Evolutionary conservation across 2,329 filamentous ascomycete species (phyloP).

Genomic region (Diplocarpon mali): DNA sequence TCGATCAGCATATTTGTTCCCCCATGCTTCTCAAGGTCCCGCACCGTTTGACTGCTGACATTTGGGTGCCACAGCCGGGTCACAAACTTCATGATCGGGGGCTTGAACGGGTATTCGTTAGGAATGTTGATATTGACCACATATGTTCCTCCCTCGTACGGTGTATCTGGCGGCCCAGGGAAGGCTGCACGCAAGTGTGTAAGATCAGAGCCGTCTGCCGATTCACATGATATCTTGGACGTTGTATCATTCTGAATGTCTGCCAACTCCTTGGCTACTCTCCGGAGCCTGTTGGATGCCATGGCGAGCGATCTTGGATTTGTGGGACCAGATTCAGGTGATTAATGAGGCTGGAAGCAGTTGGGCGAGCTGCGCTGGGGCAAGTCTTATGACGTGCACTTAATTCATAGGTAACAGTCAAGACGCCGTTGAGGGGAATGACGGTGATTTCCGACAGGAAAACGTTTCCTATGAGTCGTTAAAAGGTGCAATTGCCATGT

Average conservation of each 20-base stretch:
- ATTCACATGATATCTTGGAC: conserved; percentile 64
- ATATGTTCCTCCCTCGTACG: conserved; percentile 80
- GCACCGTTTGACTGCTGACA: conserved; percentile 82
- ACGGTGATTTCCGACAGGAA: no score
- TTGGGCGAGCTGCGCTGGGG: no score
- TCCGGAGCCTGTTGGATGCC: conserved; percentile 31
- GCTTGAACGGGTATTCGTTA: conserved; percentile 83
- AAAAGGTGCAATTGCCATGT: no score
- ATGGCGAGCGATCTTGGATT: conserved; percentile 6
- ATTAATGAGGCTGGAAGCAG: background rate
- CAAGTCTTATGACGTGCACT: no score
- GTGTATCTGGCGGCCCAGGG: conserved; percentile 78
- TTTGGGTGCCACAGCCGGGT: conserved; percentile 98
- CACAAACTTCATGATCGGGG: conserved; percentile 80
- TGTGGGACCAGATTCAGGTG: background rate
- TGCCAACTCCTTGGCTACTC: conserved; percentile 63
- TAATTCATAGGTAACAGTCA: no score
- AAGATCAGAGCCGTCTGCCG: conserved; percentile 52
- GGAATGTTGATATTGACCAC: conserved; percentile 80
- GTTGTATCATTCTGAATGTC: conserved; percentile 65
- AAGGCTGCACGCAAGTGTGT: conserved; percentile 78
- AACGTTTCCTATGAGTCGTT: no score
- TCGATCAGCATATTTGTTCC: conserved; percentile 19
- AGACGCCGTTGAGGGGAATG: no score
- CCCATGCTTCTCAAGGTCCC: conserved; percentile 26